Percentiles rank a stretch among this genome's conserved stretches.
These are phyloP conservation scores for Fonsecaea multimorphosa DNA, from an alignment of 2,329 filamentous ascomycete species.

Conservation along the genomic window DNA sequence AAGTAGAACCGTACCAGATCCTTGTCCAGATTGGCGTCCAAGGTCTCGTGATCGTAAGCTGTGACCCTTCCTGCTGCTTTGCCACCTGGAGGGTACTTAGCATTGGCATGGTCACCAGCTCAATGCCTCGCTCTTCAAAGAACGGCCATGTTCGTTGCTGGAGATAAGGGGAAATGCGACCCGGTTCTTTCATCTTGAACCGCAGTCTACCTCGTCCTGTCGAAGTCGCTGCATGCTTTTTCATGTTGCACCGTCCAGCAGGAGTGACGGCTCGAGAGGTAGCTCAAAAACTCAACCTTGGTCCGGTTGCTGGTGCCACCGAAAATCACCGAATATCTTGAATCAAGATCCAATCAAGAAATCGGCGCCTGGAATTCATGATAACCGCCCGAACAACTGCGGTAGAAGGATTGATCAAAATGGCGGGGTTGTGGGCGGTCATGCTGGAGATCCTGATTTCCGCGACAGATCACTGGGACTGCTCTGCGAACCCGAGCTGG, in stretches of 20 bases:
- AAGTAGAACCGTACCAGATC: background rate
- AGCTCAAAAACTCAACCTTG: background rate
- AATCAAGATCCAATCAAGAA: background rate
- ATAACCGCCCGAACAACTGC: background rate
- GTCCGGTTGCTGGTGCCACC: background rate
- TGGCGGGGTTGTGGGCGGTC: background rate
- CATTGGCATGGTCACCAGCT: background rate
- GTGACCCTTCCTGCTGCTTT: background rate
- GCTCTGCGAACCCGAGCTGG: conserved; percentile 20
- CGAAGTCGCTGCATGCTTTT: background rate
- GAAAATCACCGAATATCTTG: background rate
- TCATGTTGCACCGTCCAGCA: background rate
- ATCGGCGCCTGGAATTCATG: background rate
- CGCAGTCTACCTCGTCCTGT: background rate
- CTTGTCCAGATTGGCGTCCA: background rate
- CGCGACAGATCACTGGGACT: conserved; percentile 18
- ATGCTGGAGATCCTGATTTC: conserved; percentile 19
- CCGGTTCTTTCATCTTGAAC: background rate
- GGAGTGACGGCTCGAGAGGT: background rate
- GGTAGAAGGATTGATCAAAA: background rate
- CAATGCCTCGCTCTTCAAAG: background rate
- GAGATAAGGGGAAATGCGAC: background rate
- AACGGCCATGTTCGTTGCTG: background rate
- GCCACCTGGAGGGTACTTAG: background rate
- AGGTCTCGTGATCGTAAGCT: background rate